Conservation (phyloP, 225 moss, liverwort and hornwort species). For the Neckera pumila region DNA sequence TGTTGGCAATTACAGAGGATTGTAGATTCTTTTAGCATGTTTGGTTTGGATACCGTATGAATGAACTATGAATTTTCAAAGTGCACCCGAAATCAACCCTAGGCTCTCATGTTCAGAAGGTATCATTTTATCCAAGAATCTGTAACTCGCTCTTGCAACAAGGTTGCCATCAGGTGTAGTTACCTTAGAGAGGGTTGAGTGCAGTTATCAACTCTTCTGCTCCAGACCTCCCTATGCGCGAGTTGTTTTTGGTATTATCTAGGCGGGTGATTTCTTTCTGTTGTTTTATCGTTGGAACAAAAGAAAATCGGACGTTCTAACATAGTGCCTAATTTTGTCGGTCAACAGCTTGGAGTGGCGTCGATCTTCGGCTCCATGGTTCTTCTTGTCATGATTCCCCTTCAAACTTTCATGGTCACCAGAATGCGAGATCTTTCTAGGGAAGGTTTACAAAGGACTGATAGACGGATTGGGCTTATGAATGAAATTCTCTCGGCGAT, state of each 20-base stretch:
- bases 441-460: constrained; percentile 44
- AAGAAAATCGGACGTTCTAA: neutral
- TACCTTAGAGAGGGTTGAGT: neutral
- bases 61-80: neutral
- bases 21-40: neutral
- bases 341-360: constrained; percentile 38
- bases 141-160: neutral
- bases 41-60: neutral
- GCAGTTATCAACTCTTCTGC: neutral
- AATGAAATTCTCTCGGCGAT: constrained; percentile 53
- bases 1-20: neutral
- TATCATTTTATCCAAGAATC: neutral
- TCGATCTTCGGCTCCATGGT: constrained; percentile 42
- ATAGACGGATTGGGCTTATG: constrained; percentile 46
- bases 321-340: neutral
- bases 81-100: neutral
- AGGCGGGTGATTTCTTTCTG: neutral
- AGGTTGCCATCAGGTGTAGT: neutral
- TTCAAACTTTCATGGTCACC: constrained; percentile 36
- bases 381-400: constrained; percentile 44
- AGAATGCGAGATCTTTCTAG: constrained; percentile 16
- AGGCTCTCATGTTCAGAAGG: neutral
- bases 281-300: neutral
- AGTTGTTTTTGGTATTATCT: neutral
- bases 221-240: neutral